phyloP scores from a whole-genome alignment of 2,329 filamentous ascomycete genomes.

The Fusarium aywerte region DNA sequence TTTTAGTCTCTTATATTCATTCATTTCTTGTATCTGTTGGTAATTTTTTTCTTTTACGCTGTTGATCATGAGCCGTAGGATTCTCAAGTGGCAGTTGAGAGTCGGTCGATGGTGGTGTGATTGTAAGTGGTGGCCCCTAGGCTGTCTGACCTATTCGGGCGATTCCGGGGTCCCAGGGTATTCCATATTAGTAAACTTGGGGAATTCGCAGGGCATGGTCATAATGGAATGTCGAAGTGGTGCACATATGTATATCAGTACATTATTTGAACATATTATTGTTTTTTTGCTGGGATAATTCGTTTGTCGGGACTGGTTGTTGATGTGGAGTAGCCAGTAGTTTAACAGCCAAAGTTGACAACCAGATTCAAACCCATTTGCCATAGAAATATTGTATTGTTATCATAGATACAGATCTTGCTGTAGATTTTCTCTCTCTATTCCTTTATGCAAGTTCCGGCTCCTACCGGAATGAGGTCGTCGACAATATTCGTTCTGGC shows the following conservation, averaged over 20 bases:
- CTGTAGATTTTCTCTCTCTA: background rate
- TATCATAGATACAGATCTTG: background rate
- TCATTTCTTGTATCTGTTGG: background rate
- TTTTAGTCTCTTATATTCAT: conserved; percentile 29
- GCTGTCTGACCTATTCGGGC: conserved; percentile 40
- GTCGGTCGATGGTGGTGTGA: conserved; percentile 43
- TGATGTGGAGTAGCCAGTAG: conserved; percentile 7
- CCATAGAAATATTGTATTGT: background rate
- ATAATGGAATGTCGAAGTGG: background rate
- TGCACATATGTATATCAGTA: background rate
- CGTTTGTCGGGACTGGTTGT: background rate
- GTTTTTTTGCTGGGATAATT: background rate
- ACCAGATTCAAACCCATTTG: background rate
- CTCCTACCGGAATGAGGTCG: conserved; percentile 20
- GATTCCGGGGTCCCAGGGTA: conserved; percentile 35
- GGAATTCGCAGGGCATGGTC: background rate
- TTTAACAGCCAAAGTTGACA: background rate
- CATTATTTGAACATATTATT: background rate
- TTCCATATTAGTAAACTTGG: conserved; percentile 15
- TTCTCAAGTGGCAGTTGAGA: conserved; percentile 17
- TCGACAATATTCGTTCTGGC: conserved; percentile 32
- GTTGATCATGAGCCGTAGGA: conserved; percentile 27
- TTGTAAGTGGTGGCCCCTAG: conserved; percentile 31
- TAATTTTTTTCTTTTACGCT: background rate
- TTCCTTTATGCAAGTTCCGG: conserved; percentile 17